These are phyloP conservation scores for Raphidocelis subcapitata DNA, from an alignment of 139 green algal species.

Conservation along the genomic window DNA sequence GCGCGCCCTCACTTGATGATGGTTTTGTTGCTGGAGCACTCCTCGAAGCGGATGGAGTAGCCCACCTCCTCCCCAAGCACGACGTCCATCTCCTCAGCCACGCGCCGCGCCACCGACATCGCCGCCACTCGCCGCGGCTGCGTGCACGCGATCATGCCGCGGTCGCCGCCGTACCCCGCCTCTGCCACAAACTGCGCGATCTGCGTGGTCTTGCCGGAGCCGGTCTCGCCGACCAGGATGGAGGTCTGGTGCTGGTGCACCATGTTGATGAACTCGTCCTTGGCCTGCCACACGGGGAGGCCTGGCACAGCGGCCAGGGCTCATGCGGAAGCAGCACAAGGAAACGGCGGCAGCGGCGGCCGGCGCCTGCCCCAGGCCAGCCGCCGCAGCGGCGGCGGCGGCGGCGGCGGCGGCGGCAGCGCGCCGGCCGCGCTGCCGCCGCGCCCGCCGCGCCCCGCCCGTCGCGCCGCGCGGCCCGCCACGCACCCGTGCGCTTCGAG, in stretches of 20 bases:
- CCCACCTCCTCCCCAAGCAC: slow-evolving; percentile 86
- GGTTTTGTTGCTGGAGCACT: slow-evolving; percentile 88
- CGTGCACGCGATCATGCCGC: slow-evolving; percentile 76
- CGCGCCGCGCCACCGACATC: slow-evolving; percentile 95
- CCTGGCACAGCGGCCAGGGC: slow-evolving; percentile 41
- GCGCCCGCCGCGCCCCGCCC: background rate
- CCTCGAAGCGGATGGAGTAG: slow-evolving; percentile 98
- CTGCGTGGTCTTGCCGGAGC: slow-evolving; percentile 98
- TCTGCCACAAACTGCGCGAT: slow-evolving; percentile 97
- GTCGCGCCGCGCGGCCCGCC: background rate
- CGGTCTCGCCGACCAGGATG: slow-evolving; percentile 98
- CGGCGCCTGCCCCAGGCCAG: background rate
- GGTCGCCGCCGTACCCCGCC: slow-evolving; percentile 71
- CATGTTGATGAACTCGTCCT: slow-evolving; percentile 92
- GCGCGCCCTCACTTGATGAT: slow-evolving; percentile 93
- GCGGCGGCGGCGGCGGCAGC: background rate
- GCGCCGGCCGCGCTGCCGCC: background rate
- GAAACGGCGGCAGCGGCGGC: background rate
- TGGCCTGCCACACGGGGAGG: slow-evolving; percentile 96
- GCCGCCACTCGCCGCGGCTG: slow-evolving; percentile 95
- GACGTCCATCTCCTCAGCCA: slow-evolving; percentile 94
- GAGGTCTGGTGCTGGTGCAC: slow-evolving; percentile 93
- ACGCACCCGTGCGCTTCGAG: slow-evolving; percentile 69
- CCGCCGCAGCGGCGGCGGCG: background rate
- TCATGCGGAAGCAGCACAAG: background rate